Conservation (phyloP, 345 rosid species). For the Capsella bursapastoris region DNA sequence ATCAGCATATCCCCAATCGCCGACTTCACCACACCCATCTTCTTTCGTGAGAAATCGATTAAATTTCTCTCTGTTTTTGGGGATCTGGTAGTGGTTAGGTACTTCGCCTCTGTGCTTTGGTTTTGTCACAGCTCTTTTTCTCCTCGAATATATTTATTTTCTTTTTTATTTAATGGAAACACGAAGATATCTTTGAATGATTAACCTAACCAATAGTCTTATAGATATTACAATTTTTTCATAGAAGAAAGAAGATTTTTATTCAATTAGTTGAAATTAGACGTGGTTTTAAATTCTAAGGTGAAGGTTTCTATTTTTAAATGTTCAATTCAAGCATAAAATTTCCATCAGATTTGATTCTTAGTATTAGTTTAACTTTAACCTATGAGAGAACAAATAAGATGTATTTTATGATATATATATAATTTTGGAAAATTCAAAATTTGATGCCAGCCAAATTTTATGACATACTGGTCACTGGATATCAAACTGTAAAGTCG, state of each 20-base stretch:
- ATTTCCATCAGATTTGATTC: background rate
- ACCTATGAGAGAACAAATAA: background rate
- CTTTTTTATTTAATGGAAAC: background rate
- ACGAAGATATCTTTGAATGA: constrained; percentile 39
- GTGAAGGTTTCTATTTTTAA: background rate
- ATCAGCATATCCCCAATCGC: constrained; percentile 74
- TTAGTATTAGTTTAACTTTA: background rate
- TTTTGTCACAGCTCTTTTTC: constrained; percentile 17
- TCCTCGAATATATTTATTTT: constrained; percentile 18
- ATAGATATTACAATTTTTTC: background rate
- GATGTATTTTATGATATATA: background rate
- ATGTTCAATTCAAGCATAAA: background rate
- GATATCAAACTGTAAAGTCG: too few species aligned
- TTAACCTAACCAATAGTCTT: constrained; percentile 30
- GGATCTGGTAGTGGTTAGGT: constrained; percentile 29
- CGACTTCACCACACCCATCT: constrained; percentile 66
- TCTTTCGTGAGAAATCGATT: constrained; percentile 11
- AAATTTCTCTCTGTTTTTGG: constrained; percentile 23
- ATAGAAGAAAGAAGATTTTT: background rate
- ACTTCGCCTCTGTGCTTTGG: background rate
- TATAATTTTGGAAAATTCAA: too few species aligned
- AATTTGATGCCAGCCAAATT: too few species aligned
- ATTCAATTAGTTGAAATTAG: background rate
- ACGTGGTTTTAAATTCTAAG: background rate
- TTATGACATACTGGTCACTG: too few species aligned